Conservation (phyloP, 331 rosid genomes). For the Quercus tomentella region DNA sequence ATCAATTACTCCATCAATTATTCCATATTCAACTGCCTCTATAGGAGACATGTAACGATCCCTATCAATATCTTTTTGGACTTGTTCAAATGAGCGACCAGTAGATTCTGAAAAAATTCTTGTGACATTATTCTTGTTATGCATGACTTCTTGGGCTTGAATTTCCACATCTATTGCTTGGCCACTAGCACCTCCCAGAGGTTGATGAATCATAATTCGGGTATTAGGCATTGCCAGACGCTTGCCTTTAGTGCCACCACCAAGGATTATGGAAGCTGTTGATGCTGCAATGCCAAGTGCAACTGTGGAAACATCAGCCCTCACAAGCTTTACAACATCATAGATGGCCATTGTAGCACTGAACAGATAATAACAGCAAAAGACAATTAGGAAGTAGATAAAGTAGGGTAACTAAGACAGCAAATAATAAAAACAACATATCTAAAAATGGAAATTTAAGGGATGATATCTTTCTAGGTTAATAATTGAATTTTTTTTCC, state of each 20-base stretch:
- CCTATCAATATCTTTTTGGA: constrained; percentile 75
- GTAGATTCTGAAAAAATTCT: constrained; percentile 67
- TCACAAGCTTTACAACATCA: constrained; percentile 84
- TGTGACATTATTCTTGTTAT: constrained; percentile 59
- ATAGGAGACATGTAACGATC: constrained; percentile 93
- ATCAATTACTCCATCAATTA: constrained; percentile 83
- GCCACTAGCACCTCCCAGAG: constrained; percentile 94
- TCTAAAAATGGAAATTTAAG: not conserved
- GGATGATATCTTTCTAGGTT: not conserved
- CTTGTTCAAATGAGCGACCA: constrained; percentile 79
- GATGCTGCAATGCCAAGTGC: constrained; percentile 93
- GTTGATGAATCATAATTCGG: constrained; percentile 89
- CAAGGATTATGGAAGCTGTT: constrained; percentile 88
- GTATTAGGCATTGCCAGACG: constrained; percentile 96
- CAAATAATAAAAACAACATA: not conserved
- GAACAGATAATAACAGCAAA: constrained; percentile 20
- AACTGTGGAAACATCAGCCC: constrained; percentile 91
- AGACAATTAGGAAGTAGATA: constrained; percentile 24
- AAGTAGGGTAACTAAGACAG: constrained; percentile 9
- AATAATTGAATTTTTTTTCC: no score
- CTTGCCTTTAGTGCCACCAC: constrained; percentile 94
- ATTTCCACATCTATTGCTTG: constrained; percentile 90
- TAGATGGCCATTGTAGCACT: constrained; percentile 95
- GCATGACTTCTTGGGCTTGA: constrained; percentile 88
- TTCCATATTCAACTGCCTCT: constrained; percentile 93